These are phyloP conservation scores for Populus hybrid DNA, from an alignment of 441 rosid genomes.

Conservation along the genomic window DNA sequence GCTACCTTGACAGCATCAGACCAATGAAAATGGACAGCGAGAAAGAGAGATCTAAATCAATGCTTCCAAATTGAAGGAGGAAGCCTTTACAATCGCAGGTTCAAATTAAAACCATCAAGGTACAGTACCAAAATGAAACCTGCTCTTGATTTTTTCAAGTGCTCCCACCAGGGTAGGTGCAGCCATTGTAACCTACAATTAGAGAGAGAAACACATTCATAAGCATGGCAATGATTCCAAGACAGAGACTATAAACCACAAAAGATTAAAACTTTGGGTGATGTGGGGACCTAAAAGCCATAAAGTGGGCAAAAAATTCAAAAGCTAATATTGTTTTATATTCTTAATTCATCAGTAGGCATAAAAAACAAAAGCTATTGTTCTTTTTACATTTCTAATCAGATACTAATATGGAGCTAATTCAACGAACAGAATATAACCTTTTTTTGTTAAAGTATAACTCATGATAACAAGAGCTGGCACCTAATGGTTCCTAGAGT, in stretches of 20 bases:
- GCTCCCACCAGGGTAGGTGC: conserved; percentile 61
- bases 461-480: neutral
- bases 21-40: neutral
- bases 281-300: conserved; percentile 3
- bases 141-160: conserved; percentile 24
- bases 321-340: neutral
- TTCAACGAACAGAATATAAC: neutral
- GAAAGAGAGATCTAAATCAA: neutral
- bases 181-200: conserved; percentile 51
- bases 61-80: neutral
- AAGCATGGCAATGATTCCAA: neutral
- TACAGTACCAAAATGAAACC: conserved; percentile 10
- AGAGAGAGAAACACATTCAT: neutral
- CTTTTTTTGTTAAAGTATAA: neutral
- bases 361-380: neutral
- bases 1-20: neutral
- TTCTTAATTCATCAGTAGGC: neutral
- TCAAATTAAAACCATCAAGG: conserved; percentile 11
- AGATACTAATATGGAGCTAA: neutral
- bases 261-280: neutral
- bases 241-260: neutral
- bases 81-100: conserved; percentile 22
- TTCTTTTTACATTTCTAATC: conserved; percentile 6
- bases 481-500: neutral
- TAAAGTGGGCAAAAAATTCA: neutral